phyloP scores from a whole-genome alignment of 2,329 filamentous ascomycete species.

The Sclerotinia minor region DNA sequence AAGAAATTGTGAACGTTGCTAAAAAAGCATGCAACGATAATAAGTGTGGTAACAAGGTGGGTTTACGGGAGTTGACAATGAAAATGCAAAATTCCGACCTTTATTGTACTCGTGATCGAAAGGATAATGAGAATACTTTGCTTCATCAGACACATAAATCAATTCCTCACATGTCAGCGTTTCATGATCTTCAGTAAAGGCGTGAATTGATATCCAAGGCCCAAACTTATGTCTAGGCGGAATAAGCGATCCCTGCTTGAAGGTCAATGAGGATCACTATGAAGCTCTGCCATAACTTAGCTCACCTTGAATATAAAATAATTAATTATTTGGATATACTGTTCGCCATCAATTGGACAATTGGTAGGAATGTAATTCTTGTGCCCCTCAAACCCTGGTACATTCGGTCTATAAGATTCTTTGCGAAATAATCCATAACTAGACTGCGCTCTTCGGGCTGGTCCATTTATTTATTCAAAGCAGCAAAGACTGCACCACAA shows the following conservation, averaged over 20 bases:
- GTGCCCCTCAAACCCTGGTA: conserved; percentile 21
- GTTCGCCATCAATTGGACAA: conserved; percentile 25
- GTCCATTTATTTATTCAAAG: conserved; percentile 29
- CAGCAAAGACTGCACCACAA: conserved; percentile 29
- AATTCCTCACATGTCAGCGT: conserved; percentile 30
- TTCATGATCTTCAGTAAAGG: conserved; percentile 20
- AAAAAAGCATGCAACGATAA: neutral
- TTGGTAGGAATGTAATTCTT: neutral
- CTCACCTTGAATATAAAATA: conserved; percentile 30
- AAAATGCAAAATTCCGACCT: conserved; percentile 17
- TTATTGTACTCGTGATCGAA: conserved; percentile 24
- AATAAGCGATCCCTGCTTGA: neutral
- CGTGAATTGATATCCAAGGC: conserved; percentile 20
- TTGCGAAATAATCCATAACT: conserved; percentile 29
- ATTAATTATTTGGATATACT: conserved; percentile 27
- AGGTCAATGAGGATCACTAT: neutral
- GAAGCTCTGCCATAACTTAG: neutral
- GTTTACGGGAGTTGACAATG: neutral
- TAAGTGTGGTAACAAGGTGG: neutral
- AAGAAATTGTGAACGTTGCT: too few species aligned
- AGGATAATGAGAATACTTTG: conserved; percentile 25
- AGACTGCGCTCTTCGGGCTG: conserved; percentile 23
- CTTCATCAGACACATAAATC: conserved; percentile 28
- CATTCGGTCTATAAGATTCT: conserved; percentile 15
- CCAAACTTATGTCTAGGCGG: conserved; percentile 15